These are phyloP conservation scores for Trametes villosa DNA, from an alignment of 768 basidiomycete genomes.

Conservation along the genomic window DNA sequence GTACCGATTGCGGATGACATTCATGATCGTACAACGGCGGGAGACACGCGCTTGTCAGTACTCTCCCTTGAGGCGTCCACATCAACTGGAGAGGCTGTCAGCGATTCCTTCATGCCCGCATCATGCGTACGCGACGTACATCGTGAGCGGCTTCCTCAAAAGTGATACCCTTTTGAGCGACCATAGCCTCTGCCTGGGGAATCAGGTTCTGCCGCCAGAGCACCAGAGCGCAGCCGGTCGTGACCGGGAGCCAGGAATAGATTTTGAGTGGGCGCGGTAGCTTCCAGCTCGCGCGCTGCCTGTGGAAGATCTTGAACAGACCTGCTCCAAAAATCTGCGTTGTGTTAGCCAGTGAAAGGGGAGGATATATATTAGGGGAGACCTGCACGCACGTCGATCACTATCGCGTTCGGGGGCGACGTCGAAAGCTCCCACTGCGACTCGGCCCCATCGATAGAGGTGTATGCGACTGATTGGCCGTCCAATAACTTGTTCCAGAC, in stretches of 20 bases:
- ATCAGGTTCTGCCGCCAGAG: background rate
- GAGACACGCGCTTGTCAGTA: background rate
- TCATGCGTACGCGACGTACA: background rate
- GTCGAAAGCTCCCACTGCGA: background rate
- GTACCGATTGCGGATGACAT: conserved; percentile 6
- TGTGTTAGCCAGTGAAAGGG: too few species aligned
- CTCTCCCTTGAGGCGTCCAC: background rate
- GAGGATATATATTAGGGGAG: too few species aligned
- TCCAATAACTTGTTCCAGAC: background rate
- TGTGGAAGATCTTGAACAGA: background rate
- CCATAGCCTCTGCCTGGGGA: background rate
- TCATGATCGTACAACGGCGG: conserved; percentile 14
- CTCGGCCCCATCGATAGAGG: background rate
- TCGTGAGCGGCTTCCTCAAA: conserved; percentile 1
- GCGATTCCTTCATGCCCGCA: background rate
- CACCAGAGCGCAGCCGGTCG: background rate
- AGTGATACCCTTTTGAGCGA: background rate
- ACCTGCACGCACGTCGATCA: background rate
- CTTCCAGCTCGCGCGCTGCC: background rate
- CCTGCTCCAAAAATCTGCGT: background rate
- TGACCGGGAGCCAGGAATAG: background rate
- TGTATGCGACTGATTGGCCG: background rate
- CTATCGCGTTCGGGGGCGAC: background rate
- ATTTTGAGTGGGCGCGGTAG: background rate
- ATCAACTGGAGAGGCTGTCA: background rate